Percentiles rank a stretch among this genome's conserved stretches.
phyloP scores from a whole-genome alignment of 768 basidiomycete species.

The Tylopilus subfusipes region DNA sequence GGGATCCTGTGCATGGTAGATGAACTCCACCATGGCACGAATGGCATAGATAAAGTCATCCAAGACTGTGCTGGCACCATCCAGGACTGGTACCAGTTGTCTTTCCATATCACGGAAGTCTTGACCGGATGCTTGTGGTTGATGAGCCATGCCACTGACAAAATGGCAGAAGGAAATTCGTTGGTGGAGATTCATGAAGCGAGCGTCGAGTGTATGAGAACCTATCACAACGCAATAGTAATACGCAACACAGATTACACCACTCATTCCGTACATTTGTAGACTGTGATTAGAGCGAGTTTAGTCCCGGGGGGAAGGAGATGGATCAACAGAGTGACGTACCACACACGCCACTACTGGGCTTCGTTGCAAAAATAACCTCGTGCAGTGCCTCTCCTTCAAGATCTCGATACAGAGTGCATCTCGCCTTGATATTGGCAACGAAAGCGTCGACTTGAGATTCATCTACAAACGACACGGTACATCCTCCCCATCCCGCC shows the following conservation, averaged over 20 bases:
- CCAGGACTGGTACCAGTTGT: no score
- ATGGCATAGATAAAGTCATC: no score
- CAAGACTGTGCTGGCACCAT: no score
- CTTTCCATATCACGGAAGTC: not conserved
- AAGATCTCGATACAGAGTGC: constrained; percentile 60
- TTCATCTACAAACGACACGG: constrained; percentile 75
- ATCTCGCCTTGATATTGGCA: constrained; percentile 51
- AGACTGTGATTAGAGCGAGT: constrained; percentile 16
- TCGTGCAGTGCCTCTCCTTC: constrained; percentile 56
- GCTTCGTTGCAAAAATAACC: constrained; percentile 79
- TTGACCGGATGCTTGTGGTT: not conserved
- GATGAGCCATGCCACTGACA: not conserved
- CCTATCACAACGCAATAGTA: no score
- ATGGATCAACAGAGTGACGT: constrained; percentile 28
- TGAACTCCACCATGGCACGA: not conserved
- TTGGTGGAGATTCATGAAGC: constrained; percentile 1
- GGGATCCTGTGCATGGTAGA: not conserved
- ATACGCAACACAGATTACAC: no score
- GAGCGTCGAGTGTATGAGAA: no score
- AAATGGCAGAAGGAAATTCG: not conserved
- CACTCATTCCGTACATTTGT: constrained; percentile 27
- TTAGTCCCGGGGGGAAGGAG: not conserved
- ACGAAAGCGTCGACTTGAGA: constrained; percentile 62
- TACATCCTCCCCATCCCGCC: constrained; percentile 91
- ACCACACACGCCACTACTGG: constrained; percentile 82